phyloP scores from a whole-genome alignment of 495 filamentous ascomycete genomes.

The Podospora pseudopauciseta region DNA sequence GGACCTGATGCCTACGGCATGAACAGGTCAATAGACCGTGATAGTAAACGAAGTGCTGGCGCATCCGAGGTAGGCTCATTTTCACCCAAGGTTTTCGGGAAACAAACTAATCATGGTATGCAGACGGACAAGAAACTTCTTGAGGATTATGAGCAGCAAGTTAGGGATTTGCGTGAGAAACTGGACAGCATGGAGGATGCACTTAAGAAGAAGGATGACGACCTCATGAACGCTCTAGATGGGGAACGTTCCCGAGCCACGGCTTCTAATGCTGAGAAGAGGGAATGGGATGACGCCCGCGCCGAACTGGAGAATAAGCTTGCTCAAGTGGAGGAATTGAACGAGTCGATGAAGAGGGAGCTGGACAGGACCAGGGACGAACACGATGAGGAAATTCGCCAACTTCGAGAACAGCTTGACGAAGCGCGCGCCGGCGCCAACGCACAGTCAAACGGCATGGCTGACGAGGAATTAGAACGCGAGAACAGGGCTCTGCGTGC shows the following conservation, averaged over 20 bases:
- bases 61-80: conserved; percentile 47
- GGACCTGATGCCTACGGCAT: conserved; percentile 63
- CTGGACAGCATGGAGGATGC: conserved; percentile 65
- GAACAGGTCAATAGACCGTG: conserved; percentile 49
- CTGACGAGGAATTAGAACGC: conserved; percentile 60
- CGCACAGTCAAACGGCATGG: conserved; percentile 23
- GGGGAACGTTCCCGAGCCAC: conserved; percentile 42
- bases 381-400: conserved; percentile 59
- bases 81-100: background rate
- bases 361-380: conserved; percentile 67
- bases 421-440: conserved; percentile 36
- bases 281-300: conserved; percentile 73
- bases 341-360: conserved; percentile 70
- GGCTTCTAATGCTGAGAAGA: conserved; percentile 52
- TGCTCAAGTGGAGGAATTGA: conserved; percentile 71
- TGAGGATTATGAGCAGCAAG: conserved; percentile 72
- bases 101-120: conserved; percentile 7
- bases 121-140: conserved; percentile 67
- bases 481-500: conserved; percentile 69
- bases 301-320: conserved; percentile 73
- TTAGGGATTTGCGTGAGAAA: conserved; percentile 69
- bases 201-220: conserved; percentile 50
- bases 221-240: conserved; percentile 40
- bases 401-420: conserved; percentile 63
- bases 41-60: conserved; percentile 57